phyloP scores from a whole-genome alignment of 257 asterid species.

The Solanum peruvianum region DNA sequence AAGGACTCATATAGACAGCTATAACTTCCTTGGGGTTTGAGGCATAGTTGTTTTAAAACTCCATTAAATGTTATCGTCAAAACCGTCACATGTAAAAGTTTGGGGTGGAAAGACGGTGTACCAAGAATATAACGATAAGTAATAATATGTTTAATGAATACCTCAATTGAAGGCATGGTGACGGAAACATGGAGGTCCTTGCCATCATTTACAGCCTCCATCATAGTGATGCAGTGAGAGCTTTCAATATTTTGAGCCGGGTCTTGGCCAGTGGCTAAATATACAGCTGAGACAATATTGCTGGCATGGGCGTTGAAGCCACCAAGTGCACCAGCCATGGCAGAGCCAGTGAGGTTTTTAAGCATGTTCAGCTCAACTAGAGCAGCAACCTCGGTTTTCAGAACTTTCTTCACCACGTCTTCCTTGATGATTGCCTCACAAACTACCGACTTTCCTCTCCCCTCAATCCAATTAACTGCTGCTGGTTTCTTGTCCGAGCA shows the following conservation, averaged over 20 bases:
- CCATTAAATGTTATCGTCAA: neutral
- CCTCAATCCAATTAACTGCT: conserved; percentile 56
- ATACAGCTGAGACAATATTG: conserved; percentile 38
- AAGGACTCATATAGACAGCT: neutral
- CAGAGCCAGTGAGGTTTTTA: conserved; percentile 36
- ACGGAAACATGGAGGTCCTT: conserved; percentile 43
- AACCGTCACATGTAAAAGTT: neutral
- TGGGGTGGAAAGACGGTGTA: neutral
- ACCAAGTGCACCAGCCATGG: conserved; percentile 45
- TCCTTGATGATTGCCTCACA: conserved; percentile 43
- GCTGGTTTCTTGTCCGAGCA: conserved; percentile 47
- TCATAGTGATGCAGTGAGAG: conserved; percentile 47
- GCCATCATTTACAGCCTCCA: conserved; percentile 38
- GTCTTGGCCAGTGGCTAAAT: conserved; percentile 45
- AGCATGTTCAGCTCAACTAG: conserved; percentile 45
- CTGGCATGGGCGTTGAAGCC: conserved; percentile 54
- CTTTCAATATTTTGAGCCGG: conserved; percentile 52
- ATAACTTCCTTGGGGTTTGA: neutral
- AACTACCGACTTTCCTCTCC: conserved; percentile 41
- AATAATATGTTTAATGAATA: neutral
- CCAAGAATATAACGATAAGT: neutral
- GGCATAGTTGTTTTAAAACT: neutral
- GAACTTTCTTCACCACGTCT: conserved; percentile 33
- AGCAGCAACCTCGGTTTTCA: conserved; percentile 38
- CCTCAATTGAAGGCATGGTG: conserved; percentile 53